Base-by-base conservation (phyloP, 495 filamentous ascomycete genomes). In the Cairneyella variabilis region DNA sequence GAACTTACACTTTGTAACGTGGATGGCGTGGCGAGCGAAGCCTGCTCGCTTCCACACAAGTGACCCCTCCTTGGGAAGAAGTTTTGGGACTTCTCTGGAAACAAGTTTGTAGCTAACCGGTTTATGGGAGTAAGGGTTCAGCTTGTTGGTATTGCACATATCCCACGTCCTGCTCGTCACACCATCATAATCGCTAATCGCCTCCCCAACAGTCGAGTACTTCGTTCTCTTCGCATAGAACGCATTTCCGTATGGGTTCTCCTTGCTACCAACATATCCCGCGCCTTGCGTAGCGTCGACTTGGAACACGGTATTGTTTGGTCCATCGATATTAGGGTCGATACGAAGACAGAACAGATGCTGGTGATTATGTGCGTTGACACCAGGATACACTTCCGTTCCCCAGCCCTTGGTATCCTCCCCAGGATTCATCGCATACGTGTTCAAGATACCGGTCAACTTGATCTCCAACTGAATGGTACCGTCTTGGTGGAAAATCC, bases 391-490 rank as follows among this genome's bases (percentile, higher is more conserved):
- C 20, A 97, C 92, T 60, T 95, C 85, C 6, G 91, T 97, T 49
- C 92, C 92, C 88, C 89, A 97, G 51, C 90, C 90, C 14, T 88
- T 70, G 8, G 86, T 88, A 59, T 93, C 88, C 68, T 97, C 91
- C 44, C 85, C 89, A 0, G 86, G 84, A 54, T 81, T 79, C 79
- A 97, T 84, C 52, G 85, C 72, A 63, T 95, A 96, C 12, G 92
- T 97, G 71, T 96, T 96, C 14, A 97, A 72, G 70, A 97, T 96
- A 55, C 92, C 92, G 2, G 91, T 96, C 42, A 96, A 83, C 67
- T 93, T 96, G 70, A 97, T 87, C 71, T 97, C 92, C 40, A 92
- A 84, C 70, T 96, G 90, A 62, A 97, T 82, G 11, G 91, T 95
- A 45, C 90, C 92, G 60, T 96, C 92, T 68, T 92, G 89, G 64